Conservation (phyloP, 2,329 filamentous ascomycete species). For the Venturia carpophila region DNA sequence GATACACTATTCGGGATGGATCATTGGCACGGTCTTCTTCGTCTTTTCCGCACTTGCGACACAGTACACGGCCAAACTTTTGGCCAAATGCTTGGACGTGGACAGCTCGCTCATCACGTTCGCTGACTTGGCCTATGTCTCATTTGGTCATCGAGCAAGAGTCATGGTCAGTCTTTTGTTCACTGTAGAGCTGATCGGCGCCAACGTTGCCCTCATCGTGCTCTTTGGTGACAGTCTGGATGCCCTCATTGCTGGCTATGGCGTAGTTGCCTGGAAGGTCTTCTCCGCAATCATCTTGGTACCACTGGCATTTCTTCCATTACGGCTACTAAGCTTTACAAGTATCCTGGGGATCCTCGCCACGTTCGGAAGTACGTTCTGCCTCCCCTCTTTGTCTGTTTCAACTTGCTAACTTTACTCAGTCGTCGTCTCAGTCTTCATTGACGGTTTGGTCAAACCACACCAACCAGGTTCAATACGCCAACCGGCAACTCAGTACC, state of each 20-base stretch:
- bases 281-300: constrained; percentile 71
- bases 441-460: constrained; percentile 80
- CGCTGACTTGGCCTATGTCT: constrained; percentile 85
- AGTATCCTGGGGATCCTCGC: constrained; percentile 88
- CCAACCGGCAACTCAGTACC: constrained; percentile 68
- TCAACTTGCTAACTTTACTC: constrained; percentile 13
- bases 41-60: constrained; percentile 67
- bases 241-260: constrained; percentile 64
- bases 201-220: constrained; percentile 81
- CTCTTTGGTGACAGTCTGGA: constrained; percentile 92
- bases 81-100: constrained; percentile 82
- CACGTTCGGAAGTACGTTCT: constrained; percentile 71
- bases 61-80: constrained; percentile 73
- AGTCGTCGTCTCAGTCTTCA: constrained; percentile 78
- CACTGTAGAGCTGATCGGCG: constrained; percentile 76
- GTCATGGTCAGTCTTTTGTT: constrained; percentile 79
- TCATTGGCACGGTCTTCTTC: constrained; percentile 70
- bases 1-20: constrained; percentile 80
- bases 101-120: constrained; percentile 85
- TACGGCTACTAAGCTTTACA: constrained; percentile 79
- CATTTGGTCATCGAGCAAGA: constrained; percentile 75
- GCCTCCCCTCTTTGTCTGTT: not conserved
- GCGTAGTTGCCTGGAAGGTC: constrained; percentile 71
- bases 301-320: constrained; percentile 74
- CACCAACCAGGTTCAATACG: constrained; percentile 73